Conservation (phyloP, 2,329 filamentous ascomycete species). For the Fusarium guadeloupense region DNA sequence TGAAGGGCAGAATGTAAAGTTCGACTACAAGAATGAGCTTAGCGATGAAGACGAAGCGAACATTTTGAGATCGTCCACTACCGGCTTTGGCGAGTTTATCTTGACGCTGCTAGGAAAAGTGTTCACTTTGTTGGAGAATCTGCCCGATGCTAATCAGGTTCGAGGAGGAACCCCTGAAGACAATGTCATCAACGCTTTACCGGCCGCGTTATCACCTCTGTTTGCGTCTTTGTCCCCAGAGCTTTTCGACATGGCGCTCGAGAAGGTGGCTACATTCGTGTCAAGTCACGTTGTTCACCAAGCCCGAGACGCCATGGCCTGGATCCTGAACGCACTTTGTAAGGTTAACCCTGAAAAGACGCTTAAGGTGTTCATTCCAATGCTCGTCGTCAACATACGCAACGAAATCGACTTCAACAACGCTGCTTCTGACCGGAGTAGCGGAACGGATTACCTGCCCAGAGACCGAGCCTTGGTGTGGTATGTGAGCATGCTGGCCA, state of each 20-base stretch:
- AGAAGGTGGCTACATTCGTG: conserved; percentile 92
- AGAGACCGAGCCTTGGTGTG: conserved; percentile 93
- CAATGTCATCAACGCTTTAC: conserved; percentile 94
- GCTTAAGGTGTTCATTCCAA: conserved; percentile 87
- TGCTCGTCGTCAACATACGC: conserved; percentile 89
- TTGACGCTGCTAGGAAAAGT: conserved; percentile 91
- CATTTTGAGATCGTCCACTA: conserved; percentile 92
- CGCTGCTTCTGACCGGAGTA: conserved; percentile 92
- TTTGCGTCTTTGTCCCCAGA: conserved; percentile 92
- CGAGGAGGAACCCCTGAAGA: conserved; percentile 94
- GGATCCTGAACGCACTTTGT: conserved; percentile 95
- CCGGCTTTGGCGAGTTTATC: conserved; percentile 92
- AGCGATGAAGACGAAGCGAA: conserved; percentile 86
- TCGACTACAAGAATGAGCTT: conserved; percentile 85
- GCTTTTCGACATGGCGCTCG: conserved; percentile 88
- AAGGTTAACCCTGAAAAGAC: conserved; percentile 96
- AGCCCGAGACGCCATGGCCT: conserved; percentile 96
- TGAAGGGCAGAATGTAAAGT: conserved; percentile 83
- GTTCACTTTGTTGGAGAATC: conserved; percentile 93
- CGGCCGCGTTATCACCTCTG: conserved; percentile 88
- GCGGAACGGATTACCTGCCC: conserved; percentile 90
- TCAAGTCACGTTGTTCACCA: conserved; percentile 96
- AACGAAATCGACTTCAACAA: conserved; percentile 98
- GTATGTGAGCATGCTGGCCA: conserved; percentile 96
- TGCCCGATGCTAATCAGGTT: conserved; percentile 88